Evolutionary conservation across 2,329 filamentous ascomycete genomes (phyloP), one percentile per base, ranked within the genome.

Genomic region (Rhynchosporium agropyri): DNA sequence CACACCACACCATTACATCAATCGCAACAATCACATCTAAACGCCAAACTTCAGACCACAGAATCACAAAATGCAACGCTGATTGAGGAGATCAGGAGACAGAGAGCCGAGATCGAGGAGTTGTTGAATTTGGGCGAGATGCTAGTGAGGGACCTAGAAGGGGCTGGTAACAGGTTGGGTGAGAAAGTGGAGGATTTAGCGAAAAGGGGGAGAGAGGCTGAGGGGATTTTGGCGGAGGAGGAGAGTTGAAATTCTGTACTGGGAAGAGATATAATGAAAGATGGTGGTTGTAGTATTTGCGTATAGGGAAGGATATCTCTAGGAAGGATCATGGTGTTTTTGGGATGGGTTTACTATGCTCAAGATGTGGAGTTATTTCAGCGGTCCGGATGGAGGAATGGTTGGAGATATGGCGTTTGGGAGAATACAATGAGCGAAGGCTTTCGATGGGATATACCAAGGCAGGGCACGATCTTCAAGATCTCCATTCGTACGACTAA

Each of bases 31-130:
- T 80, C 79, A 2, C 80, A 82, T 68, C 80, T 88, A 65, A 84
- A 84, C 71, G 83, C 83, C 8, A 78, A 77, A 53, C 76, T 88
- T 40, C 82, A 84, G 70, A 84, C 83, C 28, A 79, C 79, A 49
- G 83, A 87, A 72, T 77, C 80, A 15, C 79, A 82, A 69, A 89
- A 89, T 71, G 80, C 81, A 13, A 77, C 75, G 5, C 75, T 87
- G 20, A 82, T 80, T 63, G 79, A 79, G 49, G 79, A 81, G 60
- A 77, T 88, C 12, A 74, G 76, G 57, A 74, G 72, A 46, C 86
- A 89, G 77, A 79, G 83, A 64, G 75, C 74, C 1, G 84, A 87
- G 75, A 81, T 86, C 42, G 80, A 80, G 60, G 74, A 73, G 26
- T 75, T 88, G 46, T 74, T 86, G 28, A 74, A 68, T 2, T 73